Conservation (phyloP, 139 green algal genomes). For the Choricystis sp. region DNA sequence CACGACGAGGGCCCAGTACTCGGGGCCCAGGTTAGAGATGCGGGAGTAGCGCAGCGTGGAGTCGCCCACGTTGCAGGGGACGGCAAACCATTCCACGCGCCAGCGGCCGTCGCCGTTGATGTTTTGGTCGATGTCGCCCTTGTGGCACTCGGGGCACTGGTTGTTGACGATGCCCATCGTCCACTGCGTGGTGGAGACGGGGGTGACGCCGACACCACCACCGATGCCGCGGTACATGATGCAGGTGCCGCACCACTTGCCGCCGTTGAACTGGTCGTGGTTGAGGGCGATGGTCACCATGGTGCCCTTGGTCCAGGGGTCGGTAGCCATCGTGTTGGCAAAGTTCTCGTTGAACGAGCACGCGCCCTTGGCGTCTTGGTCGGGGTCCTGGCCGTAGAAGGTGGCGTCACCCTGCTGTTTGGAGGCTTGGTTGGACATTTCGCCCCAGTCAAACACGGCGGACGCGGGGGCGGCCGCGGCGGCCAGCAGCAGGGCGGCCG, state of each 20-base stretch:
- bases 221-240: constrained; percentile 12
- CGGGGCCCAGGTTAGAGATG: background rate
- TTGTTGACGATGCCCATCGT: constrained; percentile 8
- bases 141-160: constrained; percentile 13
- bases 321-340: constrained; percentile 9
- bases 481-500: background rate
- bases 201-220: constrained; percentile 10
- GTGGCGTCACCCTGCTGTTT: constrained; percentile 1
- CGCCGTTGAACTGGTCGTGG: constrained; percentile 5
- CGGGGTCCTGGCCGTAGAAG: constrained; percentile 7
- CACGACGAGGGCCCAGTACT: constrained; percentile 15
- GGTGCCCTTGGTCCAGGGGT: constrained; percentile 6
- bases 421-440: background rate
- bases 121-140: constrained; percentile 6
- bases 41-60: constrained; percentile 9
- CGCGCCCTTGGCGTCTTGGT: constrained; percentile 7
- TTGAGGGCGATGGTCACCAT: constrained; percentile 13
- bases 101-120: constrained; percentile 13
- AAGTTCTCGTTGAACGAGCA: constrained; percentile 13
- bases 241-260: constrained; percentile 10
- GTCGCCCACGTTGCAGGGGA: constrained; percentile 12
- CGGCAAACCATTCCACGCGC: constrained; percentile 15
- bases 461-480: no score
- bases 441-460: background rate
- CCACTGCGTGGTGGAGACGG: background rate